A percentile compares a stretch with the other conserved stretches of the same genome.
These are phyloP conservation scores for Penicillium sp. DNA, from an alignment of 2,329 filamentous ascomycete species.

Conservation along the genomic window DNA sequence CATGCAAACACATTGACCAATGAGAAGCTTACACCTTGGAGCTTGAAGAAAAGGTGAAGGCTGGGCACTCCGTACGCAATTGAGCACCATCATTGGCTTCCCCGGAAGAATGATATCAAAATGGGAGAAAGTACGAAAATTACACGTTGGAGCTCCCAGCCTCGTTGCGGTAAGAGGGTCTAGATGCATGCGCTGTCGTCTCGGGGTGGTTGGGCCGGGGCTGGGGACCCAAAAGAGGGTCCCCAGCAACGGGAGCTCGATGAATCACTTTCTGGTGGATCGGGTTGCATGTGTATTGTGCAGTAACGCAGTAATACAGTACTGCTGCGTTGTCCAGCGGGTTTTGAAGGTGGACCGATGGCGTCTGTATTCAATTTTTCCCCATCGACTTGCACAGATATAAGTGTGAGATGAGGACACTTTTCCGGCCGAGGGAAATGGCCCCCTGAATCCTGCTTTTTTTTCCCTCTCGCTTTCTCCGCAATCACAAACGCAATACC, in stretches of 20 bases:
- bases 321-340: background rate
- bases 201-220: constrained; percentile 14
- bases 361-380: background rate
- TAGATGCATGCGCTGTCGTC: constrained; percentile 14
- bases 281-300: background rate
- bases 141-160: constrained; percentile 5
- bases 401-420: background rate
- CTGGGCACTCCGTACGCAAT: background rate
- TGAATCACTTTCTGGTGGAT: constrained; percentile 9
- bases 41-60: background rate
- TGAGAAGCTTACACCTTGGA: background rate
- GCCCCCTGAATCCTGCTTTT: background rate
- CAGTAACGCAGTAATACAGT: background rate
- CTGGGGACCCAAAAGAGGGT: constrained; percentile 7
- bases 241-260: constrained; percentile 9
- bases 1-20: background rate
- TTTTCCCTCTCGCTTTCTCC: background rate
- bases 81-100: background rate
- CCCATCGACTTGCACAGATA: no score
- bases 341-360: constrained; percentile 2
- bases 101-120: background rate
- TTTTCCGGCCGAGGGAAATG: constrained; percentile 1
- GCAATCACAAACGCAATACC: constrained; percentile 4
- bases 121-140: constrained; percentile 1
- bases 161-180: constrained; percentile 12